Percentiles rank a stretch among this genome's conserved stretches.
Evolutionary conservation across 768 basidiomycete species (phyloP).

Genomic region (Lyophyllum atratum): DNA sequence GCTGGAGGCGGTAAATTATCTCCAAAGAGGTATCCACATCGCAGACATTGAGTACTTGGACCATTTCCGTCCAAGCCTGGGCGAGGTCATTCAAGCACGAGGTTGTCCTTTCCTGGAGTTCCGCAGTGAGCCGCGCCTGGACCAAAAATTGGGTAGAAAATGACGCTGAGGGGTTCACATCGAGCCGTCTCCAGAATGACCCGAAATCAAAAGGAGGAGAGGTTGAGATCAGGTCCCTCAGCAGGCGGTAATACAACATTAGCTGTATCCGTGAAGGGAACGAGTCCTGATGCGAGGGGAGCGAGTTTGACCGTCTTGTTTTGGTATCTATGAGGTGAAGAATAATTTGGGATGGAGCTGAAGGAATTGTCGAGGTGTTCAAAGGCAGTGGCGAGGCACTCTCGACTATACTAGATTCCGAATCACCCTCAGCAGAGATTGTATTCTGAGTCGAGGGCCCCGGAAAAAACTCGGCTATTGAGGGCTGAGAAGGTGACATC

Average conservation of each 20-base stretch:
- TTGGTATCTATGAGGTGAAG: slow-evolving; percentile 69
- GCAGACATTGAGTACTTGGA: slow-evolving; percentile 27
- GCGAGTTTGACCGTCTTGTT: slow-evolving; percentile 49
- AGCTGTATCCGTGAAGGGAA: slow-evolving; percentile 66
- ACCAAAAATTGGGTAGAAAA: slow-evolving; percentile 56
- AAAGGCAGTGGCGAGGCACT: neutral
- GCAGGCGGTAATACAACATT: slow-evolving; percentile 75
- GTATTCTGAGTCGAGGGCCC: neutral
- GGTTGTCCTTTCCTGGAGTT: slow-evolving; percentile 19
- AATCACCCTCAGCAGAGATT: neutral
- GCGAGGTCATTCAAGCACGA: slow-evolving; percentile 42
- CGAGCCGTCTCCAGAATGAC: slow-evolving; percentile 50
- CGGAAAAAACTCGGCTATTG: slow-evolving; percentile 12
- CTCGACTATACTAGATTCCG: neutral
- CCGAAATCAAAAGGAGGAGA: slow-evolving; percentile 52
- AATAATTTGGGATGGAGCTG: slow-evolving; percentile 15
- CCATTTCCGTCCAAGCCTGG: slow-evolving; percentile 28
- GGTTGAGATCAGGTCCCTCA: slow-evolving; percentile 49
- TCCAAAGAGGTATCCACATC: slow-evolving; percentile 44
- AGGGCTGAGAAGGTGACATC: slow-evolving; percentile 15
- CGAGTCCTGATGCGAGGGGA: slow-evolving; percentile 63
- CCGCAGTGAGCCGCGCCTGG: slow-evolving; percentile 35
- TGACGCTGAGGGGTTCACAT: slow-evolving; percentile 39
- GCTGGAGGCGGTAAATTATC: slow-evolving; percentile 53
- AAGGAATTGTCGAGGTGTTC: neutral